Evolutionary conservation across 176 grass and related monocot genomes (phyloP).

Genomic region (Ananas comosus): DNA sequence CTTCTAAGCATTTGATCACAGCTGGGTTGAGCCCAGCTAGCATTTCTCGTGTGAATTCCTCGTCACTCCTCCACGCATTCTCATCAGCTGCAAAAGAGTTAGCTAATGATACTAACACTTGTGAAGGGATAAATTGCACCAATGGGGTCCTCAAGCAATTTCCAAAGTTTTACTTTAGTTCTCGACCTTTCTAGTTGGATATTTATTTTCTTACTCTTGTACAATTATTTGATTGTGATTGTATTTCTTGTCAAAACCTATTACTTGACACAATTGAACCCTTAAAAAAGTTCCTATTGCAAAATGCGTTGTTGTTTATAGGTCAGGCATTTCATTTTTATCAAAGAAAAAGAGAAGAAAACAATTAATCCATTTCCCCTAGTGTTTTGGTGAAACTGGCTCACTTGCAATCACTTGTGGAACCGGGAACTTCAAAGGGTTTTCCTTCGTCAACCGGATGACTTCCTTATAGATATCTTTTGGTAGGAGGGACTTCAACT

Average conservation of each 20-base stretch:
- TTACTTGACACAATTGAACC: too few relatives aligned
- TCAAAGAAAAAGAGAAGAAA: background rate
- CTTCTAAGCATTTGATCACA: constrained; percentile 52
- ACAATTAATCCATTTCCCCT: background rate
- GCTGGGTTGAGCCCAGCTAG: constrained; percentile 81
- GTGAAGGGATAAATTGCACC: background rate
- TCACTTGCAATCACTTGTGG: constrained; percentile 78
- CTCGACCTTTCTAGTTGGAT: too few relatives aligned
- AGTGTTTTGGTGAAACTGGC: background rate
- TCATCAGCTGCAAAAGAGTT: constrained; percentile 34
- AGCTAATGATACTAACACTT: background rate
- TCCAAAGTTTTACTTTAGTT: too few relatives aligned
- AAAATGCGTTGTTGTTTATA: too few relatives aligned
- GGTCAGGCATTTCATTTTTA: too few relatives aligned
- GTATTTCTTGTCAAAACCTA: too few relatives aligned
- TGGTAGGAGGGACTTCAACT: constrained; percentile 54
- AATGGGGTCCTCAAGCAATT: too few relatives aligned
- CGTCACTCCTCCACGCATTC: constrained; percentile 74
- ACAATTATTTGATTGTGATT: too few relatives aligned
- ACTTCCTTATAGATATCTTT: constrained; percentile 52
- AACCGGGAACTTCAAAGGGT: constrained; percentile 50
- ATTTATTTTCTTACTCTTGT: too few relatives aligned
- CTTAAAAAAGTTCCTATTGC: too few relatives aligned
- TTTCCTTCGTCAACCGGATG: constrained; percentile 38
- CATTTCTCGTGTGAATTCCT: constrained; percentile 85